A percentile compares a stretch with the other conserved stretches of the same genome.
Evolutionary conservation across 2,329 filamentous ascomycete species (phyloP).

Genomic region (Diaporthe helianthi): DNA sequence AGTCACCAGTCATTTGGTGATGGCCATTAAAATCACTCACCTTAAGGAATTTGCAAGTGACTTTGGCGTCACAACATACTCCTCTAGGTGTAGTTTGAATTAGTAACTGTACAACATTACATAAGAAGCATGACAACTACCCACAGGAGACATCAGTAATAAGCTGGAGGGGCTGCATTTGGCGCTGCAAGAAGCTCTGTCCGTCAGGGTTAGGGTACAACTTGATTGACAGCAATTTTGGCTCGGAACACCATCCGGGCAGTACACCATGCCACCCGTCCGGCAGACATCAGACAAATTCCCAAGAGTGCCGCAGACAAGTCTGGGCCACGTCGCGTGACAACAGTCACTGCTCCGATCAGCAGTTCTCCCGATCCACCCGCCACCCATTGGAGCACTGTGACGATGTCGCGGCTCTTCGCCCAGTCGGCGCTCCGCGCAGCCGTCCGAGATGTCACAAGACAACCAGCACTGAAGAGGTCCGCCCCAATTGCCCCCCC

Average conservation of each 20-base stretch:
- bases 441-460: conserved; percentile 29
- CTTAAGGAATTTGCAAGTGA: neutral
- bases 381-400: neutral
- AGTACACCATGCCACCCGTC: neutral
- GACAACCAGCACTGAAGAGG: conserved; percentile 27
- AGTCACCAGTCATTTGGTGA: neutral
- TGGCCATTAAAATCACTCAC: neutral
- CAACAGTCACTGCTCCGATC: neutral
- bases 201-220: neutral
- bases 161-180: neutral
- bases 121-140: neutral
- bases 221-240: neutral
- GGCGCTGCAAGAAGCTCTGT: neutral
- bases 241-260: neutral
- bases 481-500: neutral
- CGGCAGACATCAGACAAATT: neutral
- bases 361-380: neutral
- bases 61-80: neutral
- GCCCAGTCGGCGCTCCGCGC: conserved; percentile 32
- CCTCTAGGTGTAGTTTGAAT: neutral
- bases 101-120: neutral
- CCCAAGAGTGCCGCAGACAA: neutral
- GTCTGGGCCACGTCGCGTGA: neutral
- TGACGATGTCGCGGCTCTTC: conserved; percentile 29
- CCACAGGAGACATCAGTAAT: neutral